phyloP scores from a whole-genome alignment of 202 grass and related monocot genomes.

The Hordeum pubiflorum region DNA sequence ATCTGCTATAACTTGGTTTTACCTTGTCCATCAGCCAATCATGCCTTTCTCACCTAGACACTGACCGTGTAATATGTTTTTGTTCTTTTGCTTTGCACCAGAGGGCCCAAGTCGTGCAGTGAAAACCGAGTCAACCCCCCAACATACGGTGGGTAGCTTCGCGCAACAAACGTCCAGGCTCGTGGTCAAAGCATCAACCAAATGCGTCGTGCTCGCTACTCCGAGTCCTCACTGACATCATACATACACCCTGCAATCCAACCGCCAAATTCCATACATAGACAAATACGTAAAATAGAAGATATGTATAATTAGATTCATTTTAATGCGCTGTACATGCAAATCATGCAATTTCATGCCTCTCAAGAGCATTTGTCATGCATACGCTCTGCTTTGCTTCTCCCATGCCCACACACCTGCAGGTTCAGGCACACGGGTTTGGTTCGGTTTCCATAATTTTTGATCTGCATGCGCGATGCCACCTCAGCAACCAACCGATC shows the following conservation, averaged over 20 bases:
- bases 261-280: not conserved
- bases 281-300: not conserved
- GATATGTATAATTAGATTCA: not conserved
- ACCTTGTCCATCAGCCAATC: not conserved
- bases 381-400: not conserved
- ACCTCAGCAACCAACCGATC: not conserved
- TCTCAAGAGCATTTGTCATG: not conserved
- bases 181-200: slow-evolving; percentile 2
- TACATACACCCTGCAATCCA: not conserved
- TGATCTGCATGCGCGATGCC: not conserved
- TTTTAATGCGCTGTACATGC: not conserved
- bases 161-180: slow-evolving; percentile 8
- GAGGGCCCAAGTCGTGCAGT: not conserved
- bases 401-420: not conserved
- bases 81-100: not conserved
- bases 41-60: not conserved
- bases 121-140: not conserved
- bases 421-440: not conserved
- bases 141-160: not conserved
- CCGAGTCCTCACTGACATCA: not conserved
- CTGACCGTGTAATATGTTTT: not conserved
- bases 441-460: not conserved
- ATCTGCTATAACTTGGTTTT: not conserved
- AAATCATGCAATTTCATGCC: not conserved
- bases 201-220: slow-evolving; percentile 3